Evolutionary conservation across 495 filamentous ascomycete species (phyloP).

Genomic region (Penicillium simplicissimum): DNA sequence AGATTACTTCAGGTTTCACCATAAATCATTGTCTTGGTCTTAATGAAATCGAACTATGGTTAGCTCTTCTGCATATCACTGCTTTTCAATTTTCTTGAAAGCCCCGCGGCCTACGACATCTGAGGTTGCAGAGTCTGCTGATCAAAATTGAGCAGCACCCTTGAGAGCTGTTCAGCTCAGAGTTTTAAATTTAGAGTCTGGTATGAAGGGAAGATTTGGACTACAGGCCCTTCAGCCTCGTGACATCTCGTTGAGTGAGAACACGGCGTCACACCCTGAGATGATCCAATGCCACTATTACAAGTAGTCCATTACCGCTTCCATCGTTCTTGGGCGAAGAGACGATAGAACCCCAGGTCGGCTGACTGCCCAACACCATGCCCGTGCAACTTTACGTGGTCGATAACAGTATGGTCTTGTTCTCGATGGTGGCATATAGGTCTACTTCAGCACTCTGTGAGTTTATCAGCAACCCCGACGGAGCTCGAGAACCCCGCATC

Average conservation of each 20-base stretch:
- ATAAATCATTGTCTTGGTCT: not conserved
- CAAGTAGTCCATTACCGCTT: not conserved
- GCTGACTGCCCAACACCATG: not conserved
- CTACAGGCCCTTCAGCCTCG: not conserved
- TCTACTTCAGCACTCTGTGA: too few relatives aligned
- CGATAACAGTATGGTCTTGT: too few relatives aligned
- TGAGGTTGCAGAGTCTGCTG: constrained; percentile 3
- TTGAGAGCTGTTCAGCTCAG: constrained; percentile 1
- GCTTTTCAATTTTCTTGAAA: not conserved
- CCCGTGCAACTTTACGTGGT: too few relatives aligned
- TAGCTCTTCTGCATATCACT: not conserved
- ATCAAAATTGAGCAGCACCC: constrained; percentile 2
- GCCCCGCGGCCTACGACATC: not conserved
- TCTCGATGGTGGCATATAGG: too few relatives aligned
- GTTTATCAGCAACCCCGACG: too few relatives aligned
- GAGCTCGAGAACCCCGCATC: too few relatives aligned
- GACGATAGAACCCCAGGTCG: not conserved
- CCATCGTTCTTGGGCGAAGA: not conserved
- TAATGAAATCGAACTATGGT: not conserved
- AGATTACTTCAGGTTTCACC: not conserved
- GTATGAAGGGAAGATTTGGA: not conserved
- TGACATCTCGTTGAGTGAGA: constrained; percentile 1
- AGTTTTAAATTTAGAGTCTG: not conserved
- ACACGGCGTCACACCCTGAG: not conserved
- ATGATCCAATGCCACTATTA: constrained; percentile 4